Percentiles rank a stretch among this genome's conserved stretches.
Evolutionary conservation across 495 filamentous ascomycete species (phyloP).

Genomic region (Talaromyces wortmannii): DNA sequence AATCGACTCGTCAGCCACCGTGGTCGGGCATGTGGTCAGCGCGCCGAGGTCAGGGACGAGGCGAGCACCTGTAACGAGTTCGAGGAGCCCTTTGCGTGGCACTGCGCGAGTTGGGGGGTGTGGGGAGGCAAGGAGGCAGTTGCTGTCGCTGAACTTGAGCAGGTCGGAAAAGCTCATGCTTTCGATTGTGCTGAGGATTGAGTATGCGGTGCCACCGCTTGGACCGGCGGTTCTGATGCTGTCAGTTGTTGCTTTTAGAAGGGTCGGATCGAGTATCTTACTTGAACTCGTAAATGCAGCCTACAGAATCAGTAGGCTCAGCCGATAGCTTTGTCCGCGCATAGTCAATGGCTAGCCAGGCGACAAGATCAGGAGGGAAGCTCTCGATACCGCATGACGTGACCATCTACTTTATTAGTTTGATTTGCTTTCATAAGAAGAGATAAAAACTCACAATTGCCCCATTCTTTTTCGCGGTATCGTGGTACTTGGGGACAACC

Average conservation of each 20-base stretch:
- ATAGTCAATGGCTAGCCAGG: slow-evolving; percentile 59
- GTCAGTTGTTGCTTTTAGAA: slow-evolving; percentile 8
- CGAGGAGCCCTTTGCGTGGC: slow-evolving; percentile 21
- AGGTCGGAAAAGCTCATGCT: slow-evolving; percentile 52
- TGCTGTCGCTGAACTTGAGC: slow-evolving; percentile 49
- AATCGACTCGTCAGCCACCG: slow-evolving; percentile 53
- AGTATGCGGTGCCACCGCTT: slow-evolving; percentile 70
- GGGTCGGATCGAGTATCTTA: slow-evolving; percentile 17
- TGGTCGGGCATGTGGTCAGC: slow-evolving; percentile 54
- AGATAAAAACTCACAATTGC: slow-evolving; percentile 51
- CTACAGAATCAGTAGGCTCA: slow-evolving; percentile 50
- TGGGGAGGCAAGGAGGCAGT: slow-evolving; percentile 56
- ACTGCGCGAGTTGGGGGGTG: slow-evolving; percentile 24
- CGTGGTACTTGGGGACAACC: slow-evolving; percentile 78
- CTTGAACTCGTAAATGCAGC: slow-evolving; percentile 58
- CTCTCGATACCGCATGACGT: slow-evolving; percentile 83
- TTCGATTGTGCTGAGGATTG: slow-evolving; percentile 57
- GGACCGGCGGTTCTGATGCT: slow-evolving; percentile 37
- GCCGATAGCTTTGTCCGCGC: slow-evolving; percentile 53
- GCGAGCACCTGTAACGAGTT: slow-evolving; percentile 53
- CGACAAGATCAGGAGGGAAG: slow-evolving; percentile 72
- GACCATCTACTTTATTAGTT: slow-evolving; percentile 51
- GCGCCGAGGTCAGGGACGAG: slow-evolving; percentile 59
- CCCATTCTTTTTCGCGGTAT: slow-evolving; percentile 63
- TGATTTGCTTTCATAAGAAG: background rate